A percentile compares a stretch with the other conserved stretches of the same genome.
Conservation (phyloP, 2,329 filamentous ascomycete species). For the Arthrinium phaeospermum region DNA sequence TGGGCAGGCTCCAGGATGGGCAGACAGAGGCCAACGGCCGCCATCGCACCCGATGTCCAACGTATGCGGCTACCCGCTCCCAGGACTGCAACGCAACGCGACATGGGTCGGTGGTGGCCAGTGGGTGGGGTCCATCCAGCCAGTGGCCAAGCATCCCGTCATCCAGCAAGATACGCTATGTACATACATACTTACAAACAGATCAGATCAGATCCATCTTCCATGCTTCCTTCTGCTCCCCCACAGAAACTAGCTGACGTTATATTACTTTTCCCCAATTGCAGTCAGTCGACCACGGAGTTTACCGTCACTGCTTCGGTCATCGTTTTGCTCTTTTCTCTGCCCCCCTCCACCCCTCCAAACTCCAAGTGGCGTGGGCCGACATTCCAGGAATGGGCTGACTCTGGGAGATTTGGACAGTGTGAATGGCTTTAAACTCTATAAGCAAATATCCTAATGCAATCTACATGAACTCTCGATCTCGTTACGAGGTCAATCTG, state of each 20-base stretch:
- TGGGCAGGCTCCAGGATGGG: not conserved
- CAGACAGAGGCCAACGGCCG: slow-evolving; percentile 10
- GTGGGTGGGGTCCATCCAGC: not conserved
- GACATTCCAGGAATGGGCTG: not conserved
- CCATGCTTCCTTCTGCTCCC: not conserved
- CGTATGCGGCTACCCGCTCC: slow-evolving; percentile 20
- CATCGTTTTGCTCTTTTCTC: not conserved
- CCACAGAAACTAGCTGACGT: slow-evolving; percentile 13
- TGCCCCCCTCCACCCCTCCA: not conserved
- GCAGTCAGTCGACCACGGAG: not conserved
- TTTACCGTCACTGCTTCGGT: not conserved
- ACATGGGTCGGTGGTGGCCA: not conserved
- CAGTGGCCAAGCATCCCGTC: not conserved
- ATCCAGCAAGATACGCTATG: not conserved
- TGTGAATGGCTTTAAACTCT: not conserved
- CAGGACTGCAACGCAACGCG: not conserved
- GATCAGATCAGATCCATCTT: not conserved
- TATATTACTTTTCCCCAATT: slow-evolving; percentile 5
- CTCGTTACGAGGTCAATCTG: not conserved
- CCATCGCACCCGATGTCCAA: slow-evolving; percentile 17
- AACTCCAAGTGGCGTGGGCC: not conserved
- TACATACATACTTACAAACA: not conserved
- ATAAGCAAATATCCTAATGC: not conserved
- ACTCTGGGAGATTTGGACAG: not conserved
- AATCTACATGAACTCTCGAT: not conserved